Percentiles rank a stretch among this genome's conserved stretches.
Evolutionary conservation across 768 basidiomycete species (phyloP).

Genomic region (Candolleomyces eurysporus): DNA sequence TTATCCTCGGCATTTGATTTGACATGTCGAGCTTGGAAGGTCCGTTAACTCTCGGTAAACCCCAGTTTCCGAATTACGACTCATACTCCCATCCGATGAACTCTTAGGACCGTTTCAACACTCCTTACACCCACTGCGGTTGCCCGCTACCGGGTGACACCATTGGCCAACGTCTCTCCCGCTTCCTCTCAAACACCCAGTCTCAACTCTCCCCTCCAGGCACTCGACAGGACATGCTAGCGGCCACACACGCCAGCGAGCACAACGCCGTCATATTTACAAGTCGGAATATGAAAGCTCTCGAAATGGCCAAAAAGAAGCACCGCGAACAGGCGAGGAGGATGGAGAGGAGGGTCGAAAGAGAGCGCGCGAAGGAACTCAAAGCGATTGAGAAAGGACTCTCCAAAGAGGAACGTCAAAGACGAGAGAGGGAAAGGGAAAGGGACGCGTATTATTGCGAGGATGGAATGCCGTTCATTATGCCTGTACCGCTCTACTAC

Average conservation of each 20-base stretch:
- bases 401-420: no score
- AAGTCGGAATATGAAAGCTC: neutral
- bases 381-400: no score
- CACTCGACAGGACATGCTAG: neutral
- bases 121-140: slow-evolving; percentile 58
- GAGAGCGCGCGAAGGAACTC: no score
- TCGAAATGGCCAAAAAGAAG: neutral
- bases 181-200: slow-evolving; percentile 14
- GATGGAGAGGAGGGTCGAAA: neutral
- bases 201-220: neutral
- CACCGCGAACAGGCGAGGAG: neutral
- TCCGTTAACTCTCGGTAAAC: no score
- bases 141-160: slow-evolving; percentile 50
- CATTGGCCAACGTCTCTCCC: slow-evolving; percentile 40
- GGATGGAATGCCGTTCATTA: neutral
- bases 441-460: neutral
- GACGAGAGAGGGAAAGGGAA: neutral
- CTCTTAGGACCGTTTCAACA: slow-evolving; percentile 41
- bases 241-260: slow-evolving; percentile 7
- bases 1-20: slow-evolving; percentile 47
- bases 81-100: neutral
- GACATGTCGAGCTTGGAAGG: slow-evolving; percentile 21
- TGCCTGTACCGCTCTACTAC: slow-evolving; percentile 4
- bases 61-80: slow-evolving; percentile 38
- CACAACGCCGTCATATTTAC: slow-evolving; percentile 2